Evolutionary conservation across 2,329 filamentous ascomycete species (phyloP), one percentile per base, ranked within the genome.

Genomic region (Monosporascus cannonballus): DNA sequence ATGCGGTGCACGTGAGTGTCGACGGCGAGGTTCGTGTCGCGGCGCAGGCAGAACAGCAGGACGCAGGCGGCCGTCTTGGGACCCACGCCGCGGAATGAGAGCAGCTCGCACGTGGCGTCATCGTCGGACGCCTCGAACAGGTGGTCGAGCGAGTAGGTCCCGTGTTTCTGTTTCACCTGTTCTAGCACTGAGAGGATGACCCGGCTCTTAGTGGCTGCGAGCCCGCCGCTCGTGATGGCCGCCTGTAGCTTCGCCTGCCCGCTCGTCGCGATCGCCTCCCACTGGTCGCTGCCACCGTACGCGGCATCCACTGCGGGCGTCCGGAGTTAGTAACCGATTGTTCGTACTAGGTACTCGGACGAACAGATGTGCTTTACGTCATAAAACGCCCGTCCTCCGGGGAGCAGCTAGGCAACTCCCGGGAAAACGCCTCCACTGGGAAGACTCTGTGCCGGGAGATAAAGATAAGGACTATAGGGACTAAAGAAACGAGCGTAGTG

Each of bases 121-220:
- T 73, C 73, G 59, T 76, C 70, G 2, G 63, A 63, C 9, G 65
- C 63, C 6, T 59, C 55, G 47, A 77, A 75, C 14, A 81, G 65
- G 59, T 79, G 74, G 52, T 81, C 76, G 2, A 81, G 69, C 17
- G 74, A 75, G 59, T 76, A 77, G 1, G 20, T 45, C 4, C 73
- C 74, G 61, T 75, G 66, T 30, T 61, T 59, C 22, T 59, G 65
- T 50, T 80, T 74, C 38, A 85, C 86, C 63, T 89, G 84, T 47
- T 78, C 72, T 61, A 93, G 71, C 50, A 90, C 85, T 37, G 72
- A 69, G 58, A 91, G 81, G 59, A 93, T 89, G 59, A 85, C 82
- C 53, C 80, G 84, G 63, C 83, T 87, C 69, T 93, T 94, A n/a
- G 81, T 76, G 37, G 80, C 79, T 15, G 84, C 85, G 1, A 93